Percentiles rank a stretch among this genome's conserved stretches.
These are phyloP conservation scores for Boeremia lycopersici DNA, from an alignment of 2,329 filamentous ascomycete species.

Conservation along the genomic window DNA sequence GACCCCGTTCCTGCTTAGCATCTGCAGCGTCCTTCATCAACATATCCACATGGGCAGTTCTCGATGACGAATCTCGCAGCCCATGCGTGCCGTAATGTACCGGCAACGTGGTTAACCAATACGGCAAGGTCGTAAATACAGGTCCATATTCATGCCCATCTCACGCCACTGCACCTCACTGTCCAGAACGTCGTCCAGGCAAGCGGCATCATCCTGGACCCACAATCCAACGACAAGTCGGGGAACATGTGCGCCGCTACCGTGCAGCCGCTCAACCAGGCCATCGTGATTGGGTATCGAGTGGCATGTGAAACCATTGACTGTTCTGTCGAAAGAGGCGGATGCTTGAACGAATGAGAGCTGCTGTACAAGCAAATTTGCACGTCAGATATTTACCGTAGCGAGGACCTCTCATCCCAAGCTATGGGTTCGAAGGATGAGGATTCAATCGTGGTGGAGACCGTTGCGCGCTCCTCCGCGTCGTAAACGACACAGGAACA, in stretches of 20 bases:
- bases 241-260: slow-evolving; percentile 14
- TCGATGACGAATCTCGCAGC: not conserved
- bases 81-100: not conserved
- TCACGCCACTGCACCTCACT: slow-evolving; percentile 2
- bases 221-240: not conserved
- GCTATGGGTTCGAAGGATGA: not conserved
- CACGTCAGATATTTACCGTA: slow-evolving; percentile 3
- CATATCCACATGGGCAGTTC: slow-evolving; percentile 4
- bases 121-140: slow-evolving; percentile 9
- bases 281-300: slow-evolving; percentile 8
- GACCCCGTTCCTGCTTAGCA: slow-evolving; percentile 3
- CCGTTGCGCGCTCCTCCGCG: slow-evolving; percentile 14
- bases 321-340: not conserved
- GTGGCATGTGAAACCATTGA: slow-evolving; percentile 7
- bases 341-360: slow-evolving; percentile 1
- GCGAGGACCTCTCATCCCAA: not conserved
- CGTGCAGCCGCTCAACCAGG: slow-evolving; percentile 11
- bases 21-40: slow-evolving; percentile 4
- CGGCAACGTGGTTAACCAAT: not conserved
- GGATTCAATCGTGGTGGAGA: not conserved
- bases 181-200: slow-evolving; percentile 3
- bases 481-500: not conserved
- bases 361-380: slow-evolving; percentile 12
- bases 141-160: not conserved
- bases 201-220: slow-evolving; percentile 1